Evolutionary conservation across 2,329 filamentous ascomycete species (phyloP), one percentile per base, ranked within the genome.

Genomic region (Exophiala xenobiotica): DNA sequence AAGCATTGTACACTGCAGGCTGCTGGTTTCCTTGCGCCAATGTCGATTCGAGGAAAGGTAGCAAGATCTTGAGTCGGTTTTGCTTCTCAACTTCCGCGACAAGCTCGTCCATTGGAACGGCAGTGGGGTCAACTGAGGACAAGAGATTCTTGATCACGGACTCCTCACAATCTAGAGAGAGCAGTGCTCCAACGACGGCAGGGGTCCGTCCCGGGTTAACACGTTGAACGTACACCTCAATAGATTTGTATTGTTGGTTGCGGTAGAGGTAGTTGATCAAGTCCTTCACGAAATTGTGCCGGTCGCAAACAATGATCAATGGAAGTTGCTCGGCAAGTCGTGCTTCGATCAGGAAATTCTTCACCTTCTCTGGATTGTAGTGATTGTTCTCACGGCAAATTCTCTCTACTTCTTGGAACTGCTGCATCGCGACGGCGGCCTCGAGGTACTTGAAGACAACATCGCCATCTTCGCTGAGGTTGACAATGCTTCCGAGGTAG

Each of bases 391-490:
- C 93, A 56, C 95, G 85, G 76, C 92, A 97, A 65, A 99, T 92
- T 48, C 93, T 88, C 78, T 99, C 92, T 16, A 99, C 93, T 67
- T 99, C 93, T 61, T 89, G 91, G 66, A 96, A 83, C 72, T 99
- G 92, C 23, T 86, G 85, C 82, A 96, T 95, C 67, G 85, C 88
- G 19, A 91, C 96, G 24, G 95, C 93, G 49, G 93, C 90, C 74
- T 99, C 92, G 53, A 99, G 96, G 72, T 99, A 99, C 79, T 99
- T 99, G 84, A 96, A 99, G 68, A 93, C 88, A 23, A 99, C 93
- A 67, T 99, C 93, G 18, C 87, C 80, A 64, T 97, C 93, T 70
- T 97, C 90, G 51, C 89, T 95, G 41, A 99, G 78, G 69, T 99
- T 99, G 72, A 99, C 92, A 62, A 99, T 95, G 68, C 91, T 96